Percentiles rank a stretch among this genome's conserved stretches.
Evolutionary conservation across 495 filamentous ascomycete genomes (phyloP).

Genomic region (Xylaria nigripes): DNA sequence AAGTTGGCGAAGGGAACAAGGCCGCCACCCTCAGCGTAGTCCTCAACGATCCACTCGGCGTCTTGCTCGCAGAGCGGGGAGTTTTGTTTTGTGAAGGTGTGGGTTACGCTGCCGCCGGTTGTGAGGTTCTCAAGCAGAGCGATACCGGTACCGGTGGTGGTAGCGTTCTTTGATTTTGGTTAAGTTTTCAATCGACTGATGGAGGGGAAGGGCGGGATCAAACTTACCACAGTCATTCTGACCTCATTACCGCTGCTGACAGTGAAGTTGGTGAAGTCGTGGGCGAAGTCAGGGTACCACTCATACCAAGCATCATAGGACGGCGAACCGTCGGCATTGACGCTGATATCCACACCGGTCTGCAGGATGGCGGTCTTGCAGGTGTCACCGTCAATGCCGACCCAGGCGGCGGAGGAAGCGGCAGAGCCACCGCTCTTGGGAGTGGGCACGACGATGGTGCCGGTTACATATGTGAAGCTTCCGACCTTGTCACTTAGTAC

Average conservation of each 20-base stretch:
- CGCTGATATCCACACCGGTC: slow-evolving; percentile 53
- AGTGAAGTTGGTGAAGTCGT: slow-evolving; percentile 45
- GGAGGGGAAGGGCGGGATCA: background rate
- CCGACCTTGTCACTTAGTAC: slow-evolving; percentile 20
- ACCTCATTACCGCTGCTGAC: slow-evolving; percentile 49
- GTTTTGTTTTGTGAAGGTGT: slow-evolving; percentile 37
- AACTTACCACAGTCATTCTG: slow-evolving; percentile 36
- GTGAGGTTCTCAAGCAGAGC: slow-evolving; percentile 49
- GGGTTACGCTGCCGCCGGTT: slow-evolving; percentile 46
- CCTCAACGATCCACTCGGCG: slow-evolving; percentile 62
- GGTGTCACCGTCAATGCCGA: slow-evolving; percentile 54
- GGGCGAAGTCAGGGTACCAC: slow-evolving; percentile 50
- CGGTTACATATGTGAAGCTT: slow-evolving; percentile 46
- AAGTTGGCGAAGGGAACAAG: slow-evolving; percentile 51
- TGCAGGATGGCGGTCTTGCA: slow-evolving; percentile 51
- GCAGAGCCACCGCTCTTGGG: slow-evolving; percentile 35
- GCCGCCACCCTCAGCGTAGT: slow-evolving; percentile 41
- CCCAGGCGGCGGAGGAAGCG: slow-evolving; percentile 54
- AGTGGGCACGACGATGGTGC: slow-evolving; percentile 47
- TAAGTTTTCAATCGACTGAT: background rate
- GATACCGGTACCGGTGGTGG: slow-evolving; percentile 43
- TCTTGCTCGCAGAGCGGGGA: slow-evolving; percentile 37
- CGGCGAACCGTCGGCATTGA: slow-evolving; percentile 20
- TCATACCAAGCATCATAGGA: slow-evolving; percentile 56
- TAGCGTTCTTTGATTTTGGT: slow-evolving; percentile 10